Conservation (phyloP, 768 basidiomycete species). For the Russula olivacea region DNA sequence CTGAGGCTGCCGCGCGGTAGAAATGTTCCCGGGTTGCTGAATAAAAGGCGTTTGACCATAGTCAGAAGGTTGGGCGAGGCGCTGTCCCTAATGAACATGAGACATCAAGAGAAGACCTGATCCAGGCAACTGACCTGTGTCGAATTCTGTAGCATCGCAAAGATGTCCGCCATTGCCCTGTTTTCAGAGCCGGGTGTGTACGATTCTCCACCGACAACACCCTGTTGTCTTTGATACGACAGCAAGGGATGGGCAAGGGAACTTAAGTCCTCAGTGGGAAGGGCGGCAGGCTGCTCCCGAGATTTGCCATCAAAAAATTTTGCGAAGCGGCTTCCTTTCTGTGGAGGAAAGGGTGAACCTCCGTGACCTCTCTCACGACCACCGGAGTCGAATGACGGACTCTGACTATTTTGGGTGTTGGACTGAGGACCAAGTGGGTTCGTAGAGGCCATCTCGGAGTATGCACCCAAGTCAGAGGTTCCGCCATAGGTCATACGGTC, state of each 20-base stretch:
- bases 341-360: conserved; percentile 44
- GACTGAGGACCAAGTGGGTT: conserved; percentile 13
- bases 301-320: conserved; percentile 81
- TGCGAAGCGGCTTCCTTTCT: conserved; percentile 78
- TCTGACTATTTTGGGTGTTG: conserved; percentile 19
- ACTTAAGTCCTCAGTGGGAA: conserved; percentile 35
- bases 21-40: conserved; percentile 32
- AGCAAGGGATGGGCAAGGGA: conserved; percentile 41
- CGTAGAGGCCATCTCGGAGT: conserved; percentile 16
- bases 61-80: conserved; percentile 25
- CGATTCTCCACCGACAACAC: conserved; percentile 36
- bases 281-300: conserved; percentile 37
- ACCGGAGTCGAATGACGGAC: conserved; percentile 23
- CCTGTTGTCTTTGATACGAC: conserved; percentile 39
- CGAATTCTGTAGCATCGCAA: conserved; percentile 74
- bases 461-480: conserved; percentile 3
- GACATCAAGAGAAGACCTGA: conserved; percentile 3
- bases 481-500: conserved; percentile 14
- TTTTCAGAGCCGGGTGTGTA: conserved; percentile 42
- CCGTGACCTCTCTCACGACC: conserved; percentile 26
- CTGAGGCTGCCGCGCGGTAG: conserved; percentile 31
- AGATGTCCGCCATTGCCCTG: conserved; percentile 71
- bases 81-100: conserved; percentile 20
- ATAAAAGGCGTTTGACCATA: conserved; percentile 28
- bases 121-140: conserved; percentile 49